Conservation (phyloP, 768 basidiomycete species). For the Epithele typhae region DNA sequence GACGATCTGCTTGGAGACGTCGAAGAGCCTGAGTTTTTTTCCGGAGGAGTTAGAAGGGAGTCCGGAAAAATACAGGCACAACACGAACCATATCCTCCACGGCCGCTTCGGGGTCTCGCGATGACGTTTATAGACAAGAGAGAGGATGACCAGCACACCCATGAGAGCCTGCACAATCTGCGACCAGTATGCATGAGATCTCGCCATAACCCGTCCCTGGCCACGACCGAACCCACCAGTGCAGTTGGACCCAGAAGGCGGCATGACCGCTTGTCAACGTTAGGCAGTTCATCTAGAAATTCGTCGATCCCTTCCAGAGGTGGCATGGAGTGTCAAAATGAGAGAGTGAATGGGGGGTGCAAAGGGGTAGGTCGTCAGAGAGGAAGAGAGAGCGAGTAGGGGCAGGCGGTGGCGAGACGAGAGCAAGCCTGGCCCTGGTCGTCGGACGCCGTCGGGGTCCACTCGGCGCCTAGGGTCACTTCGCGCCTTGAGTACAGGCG, state of each 20-base stretch:
- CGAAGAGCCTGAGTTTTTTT: slow-evolving; percentile 76
- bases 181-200: slow-evolving; percentile 4
- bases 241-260: slow-evolving; percentile 45
- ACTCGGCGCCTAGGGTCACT: too few relatives aligned
- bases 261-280: slow-evolving; percentile 40
- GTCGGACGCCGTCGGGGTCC: too few relatives aligned
- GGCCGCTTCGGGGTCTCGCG: slow-evolving; percentile 80
- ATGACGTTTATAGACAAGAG: slow-evolving; percentile 84
- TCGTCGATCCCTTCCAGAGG: slow-evolving; percentile 8
- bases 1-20: slow-evolving; percentile 87
- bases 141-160: slow-evolving; percentile 87
- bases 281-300: slow-evolving; percentile 30
- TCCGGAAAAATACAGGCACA: not conserved
- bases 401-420: too few relatives aligned
- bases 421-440: too few relatives aligned
- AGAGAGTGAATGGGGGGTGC: not conserved
- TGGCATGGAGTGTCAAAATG: slow-evolving; percentile 2
- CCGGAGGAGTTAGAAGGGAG: not conserved
- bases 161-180: slow-evolving; percentile 82
- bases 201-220: not conserved
- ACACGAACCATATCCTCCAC: slow-evolving; percentile 85
- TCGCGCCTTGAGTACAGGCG: too few relatives aligned
- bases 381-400: too few relatives aligned
- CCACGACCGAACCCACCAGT: slow-evolving; percentile 29
- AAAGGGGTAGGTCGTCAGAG: too few relatives aligned